Evolutionary conservation across 228 moss, liverwort and hornwort genomes (phyloP), one percentile per base, ranked within the genome.

Genomic region (Sphagnum magellanicum): DNA sequence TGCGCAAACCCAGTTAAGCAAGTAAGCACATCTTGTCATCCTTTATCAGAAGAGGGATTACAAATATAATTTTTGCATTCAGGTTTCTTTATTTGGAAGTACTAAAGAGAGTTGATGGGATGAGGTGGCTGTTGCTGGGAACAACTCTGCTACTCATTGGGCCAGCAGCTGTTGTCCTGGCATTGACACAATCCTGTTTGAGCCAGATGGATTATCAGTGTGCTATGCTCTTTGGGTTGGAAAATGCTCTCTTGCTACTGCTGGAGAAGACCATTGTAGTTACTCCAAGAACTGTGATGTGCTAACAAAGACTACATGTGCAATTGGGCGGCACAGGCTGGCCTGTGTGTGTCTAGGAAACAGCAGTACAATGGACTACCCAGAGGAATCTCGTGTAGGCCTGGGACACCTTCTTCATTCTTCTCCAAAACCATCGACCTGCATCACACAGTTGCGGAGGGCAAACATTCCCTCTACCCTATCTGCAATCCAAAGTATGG

Each of bases 351-450:
- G 78, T 68, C 49, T 74, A 52, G 74, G 68, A 72, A 72, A 76
- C 59, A 63, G 63, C 60, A 75, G 79, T 77, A 60, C 68, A 67
- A 67, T 60, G 9, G 75, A 16, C 53, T 51, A 58, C 61, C 72
- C 64, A 68, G 70, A 66, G 67, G 76, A 73, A 51, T 62, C 50
- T 49, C 68, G 58, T 58, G 82, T 82, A 57, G 88, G 88, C 49
- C 79, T 88, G 78, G 67, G 82, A 60, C 82, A 78, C 53, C 84
- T 84, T 13, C 84, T 88, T 70, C 88, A 79, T n/a, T 48, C 69
- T 6, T 88, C 84, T 16, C 82, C 84, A 8, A 72, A 66, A 72
- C 50, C 74, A 66, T 73, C 76, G 65, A 75, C 72, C 50, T 80
- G 73, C 67, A 71, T 88, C 77, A 84, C 69, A 51, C 79, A 84